These are phyloP conservation scores for Trichosporon coremiiforme DNA, from an alignment of 1,284 basidiomycete species.

Conservation along the genomic window DNA sequence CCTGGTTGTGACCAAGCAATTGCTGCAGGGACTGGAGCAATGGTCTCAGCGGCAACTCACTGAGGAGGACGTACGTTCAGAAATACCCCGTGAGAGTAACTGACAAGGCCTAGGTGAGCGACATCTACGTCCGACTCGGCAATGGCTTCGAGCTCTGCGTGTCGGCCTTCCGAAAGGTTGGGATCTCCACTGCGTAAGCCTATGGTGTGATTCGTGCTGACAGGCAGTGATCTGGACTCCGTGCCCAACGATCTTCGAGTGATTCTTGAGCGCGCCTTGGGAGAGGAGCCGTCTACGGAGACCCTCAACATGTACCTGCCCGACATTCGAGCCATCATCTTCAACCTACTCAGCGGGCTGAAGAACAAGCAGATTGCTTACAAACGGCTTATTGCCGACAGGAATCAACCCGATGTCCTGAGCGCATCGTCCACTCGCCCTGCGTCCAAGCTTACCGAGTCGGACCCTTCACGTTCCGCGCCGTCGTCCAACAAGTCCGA, in stretches of 20 bases:
- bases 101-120: constrained; percentile 70
- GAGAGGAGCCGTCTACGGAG: constrained; percentile 82
- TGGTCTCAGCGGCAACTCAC: constrained; percentile 78
- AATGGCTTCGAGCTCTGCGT: constrained; percentile 97
- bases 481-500: constrained; percentile 21
- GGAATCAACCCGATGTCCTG: constrained; percentile 27
- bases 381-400: constrained; percentile 43
- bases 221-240: constrained; percentile 74
- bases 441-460: background rate
- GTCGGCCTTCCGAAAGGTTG: constrained; percentile 78
- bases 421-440: background rate
- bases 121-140: constrained; percentile 92
- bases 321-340: constrained; percentile 89
- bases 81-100: background rate
- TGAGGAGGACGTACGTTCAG: constrained; percentile 62
- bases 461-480: background rate
- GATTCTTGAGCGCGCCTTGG: constrained; percentile 85
- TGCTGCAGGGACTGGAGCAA: constrained; percentile 85
- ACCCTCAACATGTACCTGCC: constrained; percentile 90
- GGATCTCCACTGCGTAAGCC: constrained; percentile 86
- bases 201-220: constrained; percentile 24
- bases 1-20: constrained; percentile 90
- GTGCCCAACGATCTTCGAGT: constrained; percentile 87
- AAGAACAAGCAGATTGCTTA: constrained; percentile 87
- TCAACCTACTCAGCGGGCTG: constrained; percentile 84